Conservation (phyloP, 208 protist genomes). For the Lotmaria passim region DNA sequence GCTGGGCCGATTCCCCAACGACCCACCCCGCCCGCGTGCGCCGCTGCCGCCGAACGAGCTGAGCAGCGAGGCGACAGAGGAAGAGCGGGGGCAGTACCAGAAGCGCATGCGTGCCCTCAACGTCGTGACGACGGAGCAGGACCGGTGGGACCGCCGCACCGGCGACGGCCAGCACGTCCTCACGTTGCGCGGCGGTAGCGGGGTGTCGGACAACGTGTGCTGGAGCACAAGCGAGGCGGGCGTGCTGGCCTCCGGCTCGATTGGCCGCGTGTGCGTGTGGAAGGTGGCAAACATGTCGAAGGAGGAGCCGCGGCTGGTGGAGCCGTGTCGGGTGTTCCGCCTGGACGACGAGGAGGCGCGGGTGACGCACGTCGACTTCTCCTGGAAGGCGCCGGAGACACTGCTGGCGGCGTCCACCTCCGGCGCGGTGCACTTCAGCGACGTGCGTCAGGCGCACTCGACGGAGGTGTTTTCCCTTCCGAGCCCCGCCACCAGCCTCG, state of each 20-base stretch:
- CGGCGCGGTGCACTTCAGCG: constrained; percentile 59
- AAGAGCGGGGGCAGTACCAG: constrained; percentile 80
- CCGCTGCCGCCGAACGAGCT: constrained; percentile 90
- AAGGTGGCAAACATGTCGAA: constrained; percentile 77
- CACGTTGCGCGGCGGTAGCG: constrained; percentile 56
- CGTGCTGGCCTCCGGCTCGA: constrained; percentile 63
- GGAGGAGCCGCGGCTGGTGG: constrained; percentile 58
- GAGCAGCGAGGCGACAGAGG: constrained; percentile 65
- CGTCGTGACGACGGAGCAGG: constrained; percentile 76
- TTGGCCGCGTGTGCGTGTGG: constrained; percentile 70
- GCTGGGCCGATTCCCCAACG: constrained; percentile 87
- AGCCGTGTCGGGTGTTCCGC: constrained; percentile 45
- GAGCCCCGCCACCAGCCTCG: constrained; percentile 39
- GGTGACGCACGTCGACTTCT: constrained; percentile 69
- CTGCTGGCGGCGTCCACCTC: constrained; percentile 53
- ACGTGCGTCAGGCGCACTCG: constrained; percentile 44
- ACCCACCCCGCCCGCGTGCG: constrained; percentile 83
- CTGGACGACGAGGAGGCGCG: constrained; percentile 60
- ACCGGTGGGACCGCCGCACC: constrained; percentile 79
- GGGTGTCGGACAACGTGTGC: constrained; percentile 69
- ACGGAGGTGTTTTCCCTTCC: constrained; percentile 62
- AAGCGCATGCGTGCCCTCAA: constrained; percentile 80
- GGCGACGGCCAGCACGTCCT: constrained; percentile 89
- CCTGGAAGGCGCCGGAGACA: constrained; percentile 53
- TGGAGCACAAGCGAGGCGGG: constrained; percentile 79